phyloP scores from a whole-genome alignment of 164 flowering plant species.

The Macadamia integrifolia region DNA sequence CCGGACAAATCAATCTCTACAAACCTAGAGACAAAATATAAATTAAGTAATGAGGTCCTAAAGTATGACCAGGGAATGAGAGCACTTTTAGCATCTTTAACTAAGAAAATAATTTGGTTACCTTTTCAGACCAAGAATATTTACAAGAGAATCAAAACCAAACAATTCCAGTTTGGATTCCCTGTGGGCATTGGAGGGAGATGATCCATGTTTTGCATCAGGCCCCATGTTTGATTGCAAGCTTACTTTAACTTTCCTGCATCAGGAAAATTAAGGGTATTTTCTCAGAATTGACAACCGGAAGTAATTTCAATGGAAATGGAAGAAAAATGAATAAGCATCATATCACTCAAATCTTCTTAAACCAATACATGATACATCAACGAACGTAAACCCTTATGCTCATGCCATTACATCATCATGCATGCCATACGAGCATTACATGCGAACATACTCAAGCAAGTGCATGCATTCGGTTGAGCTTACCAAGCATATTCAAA shows the following conservation, averaged over 20 bases:
- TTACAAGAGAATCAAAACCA: conserved; percentile 98
- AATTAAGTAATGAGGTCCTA: no score
- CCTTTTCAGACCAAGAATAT: conserved; percentile 93
- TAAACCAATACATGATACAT: neutral
- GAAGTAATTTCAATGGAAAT: neutral
- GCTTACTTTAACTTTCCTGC: conserved; percentile 46
- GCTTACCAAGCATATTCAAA: no score
- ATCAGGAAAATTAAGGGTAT: neutral
- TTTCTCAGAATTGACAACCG: neutral
- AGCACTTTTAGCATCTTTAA: neutral
- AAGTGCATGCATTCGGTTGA: no score
- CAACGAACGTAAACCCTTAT: no score
- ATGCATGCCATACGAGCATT: no score
- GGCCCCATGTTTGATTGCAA: conserved; percentile 23
- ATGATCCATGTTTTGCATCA: conserved; percentile 28
- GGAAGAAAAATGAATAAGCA: neutral
- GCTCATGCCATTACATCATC: no score
- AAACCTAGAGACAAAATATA: no score
- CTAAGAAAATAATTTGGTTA: conserved; percentile 13
- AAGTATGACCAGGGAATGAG: neutral
- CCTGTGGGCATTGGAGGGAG: conserved; percentile 30
- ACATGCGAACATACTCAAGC: no score
- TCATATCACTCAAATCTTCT: no score
- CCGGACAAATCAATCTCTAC: neutral
- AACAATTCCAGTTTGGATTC: conserved; percentile 90